Base-by-base conservation (phyloP, 345 rosid species). In the Eucalyptus grandis region DNA sequence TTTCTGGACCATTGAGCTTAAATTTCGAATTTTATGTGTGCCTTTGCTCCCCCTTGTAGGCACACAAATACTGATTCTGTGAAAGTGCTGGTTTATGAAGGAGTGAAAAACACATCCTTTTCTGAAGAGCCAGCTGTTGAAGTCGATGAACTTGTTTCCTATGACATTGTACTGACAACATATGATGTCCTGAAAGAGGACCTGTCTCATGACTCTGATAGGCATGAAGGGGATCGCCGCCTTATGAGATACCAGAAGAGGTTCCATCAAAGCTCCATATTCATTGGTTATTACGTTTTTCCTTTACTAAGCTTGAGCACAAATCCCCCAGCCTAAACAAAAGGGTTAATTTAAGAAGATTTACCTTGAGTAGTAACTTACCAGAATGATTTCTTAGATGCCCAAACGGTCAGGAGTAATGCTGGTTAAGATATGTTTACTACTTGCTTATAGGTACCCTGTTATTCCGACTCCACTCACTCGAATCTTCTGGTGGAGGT, bases 131-230 rank as follows among this genome's bases (percentile, higher is more conserved):
- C 96, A 86, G 85, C 82, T 53, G 90, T 91, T 86, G 96, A 95
- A 87, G 93, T 98, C 67, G 88, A 90, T 85, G 97, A 96, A 92
- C 96, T 98, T 90, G 92, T 95, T 87, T 90, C 88, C 88, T 95
- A 96, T 88, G 99, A 98, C 91, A 95, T 97, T 88, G 96, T 98
- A 77, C 92, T 97, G 92, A 97, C 99, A 89, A 95, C 99, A 37
- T 98, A 98, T 89, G 99, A 98, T 92, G 99, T 98, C 89, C 98
- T 98, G 81, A 98, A 94, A 93, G 99, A 97, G 93, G 99, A 98
- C 94, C 92, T 98, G 87, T 96, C 98, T 26, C 99, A 98, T 89
- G 99, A 98, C 90, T 93, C 92, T 83, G 99, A 98, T 90, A 93
- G 99, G 94, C 99, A 97, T 91, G 97, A 95, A 91, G 99, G 99